phyloP scores from a whole-genome alignment of 1,284 basidiomycete species.

The Xerocomus amazonicus region DNA sequence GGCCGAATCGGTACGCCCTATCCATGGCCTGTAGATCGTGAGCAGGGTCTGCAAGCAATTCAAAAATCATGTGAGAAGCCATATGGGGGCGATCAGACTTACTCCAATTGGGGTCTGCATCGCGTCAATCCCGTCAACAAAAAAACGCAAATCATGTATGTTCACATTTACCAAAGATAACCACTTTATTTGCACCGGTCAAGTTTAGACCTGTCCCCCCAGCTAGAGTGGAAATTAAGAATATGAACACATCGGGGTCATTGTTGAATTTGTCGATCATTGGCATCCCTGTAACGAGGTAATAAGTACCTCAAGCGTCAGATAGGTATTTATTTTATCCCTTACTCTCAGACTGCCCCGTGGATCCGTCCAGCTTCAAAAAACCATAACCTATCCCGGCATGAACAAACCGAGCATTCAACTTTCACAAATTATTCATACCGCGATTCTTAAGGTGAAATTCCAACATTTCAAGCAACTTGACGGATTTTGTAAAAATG shows the following conservation, averaged over 20 bases:
- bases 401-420: neutral
- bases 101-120: constrained; percentile 87
- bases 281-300: constrained; percentile 60
- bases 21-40: constrained; percentile 89
- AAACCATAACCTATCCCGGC: constrained; percentile 53
- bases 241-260: constrained; percentile 71
- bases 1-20: constrained; percentile 84
- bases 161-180: constrained; percentile 67
- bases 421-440: constrained; percentile 22
- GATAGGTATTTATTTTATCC: neutral
- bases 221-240: constrained; percentile 76
- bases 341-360: constrained; percentile 62
- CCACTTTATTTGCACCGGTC: constrained; percentile 79
- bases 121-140: constrained; percentile 2
- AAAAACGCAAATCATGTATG: neutral
- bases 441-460: constrained; percentile 59
- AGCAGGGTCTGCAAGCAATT: constrained; percentile 59
- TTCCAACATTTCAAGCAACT: constrained; percentile 76
- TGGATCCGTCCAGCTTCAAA: constrained; percentile 71
- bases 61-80: constrained; percentile 1
- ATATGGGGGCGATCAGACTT: constrained; percentile 27
- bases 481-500: constrained; percentile 84
- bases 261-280: constrained; percentile 79
- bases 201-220: constrained; percentile 76
- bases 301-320: constrained; percentile 9